Percentiles rank a stretch among this genome's conserved stretches.
These are phyloP conservation scores for Kodamaea restingae DNA, from an alignment of 805 yeast genomes.

Conservation along the genomic window DNA sequence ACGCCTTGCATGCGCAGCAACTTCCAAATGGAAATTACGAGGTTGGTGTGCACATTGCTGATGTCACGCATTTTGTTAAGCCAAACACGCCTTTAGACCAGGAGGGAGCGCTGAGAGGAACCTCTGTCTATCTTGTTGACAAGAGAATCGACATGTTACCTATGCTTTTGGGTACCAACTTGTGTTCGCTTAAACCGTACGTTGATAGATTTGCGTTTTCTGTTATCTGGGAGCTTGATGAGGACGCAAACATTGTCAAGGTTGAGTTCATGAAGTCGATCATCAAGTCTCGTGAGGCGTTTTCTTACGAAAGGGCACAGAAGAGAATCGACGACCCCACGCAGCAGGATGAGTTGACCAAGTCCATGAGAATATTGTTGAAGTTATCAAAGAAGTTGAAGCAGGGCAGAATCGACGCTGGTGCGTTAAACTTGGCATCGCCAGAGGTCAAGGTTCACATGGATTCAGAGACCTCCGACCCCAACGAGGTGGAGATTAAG, in stretches of 20 bases:
- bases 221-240: slow-evolving; percentile 91
- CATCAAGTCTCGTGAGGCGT: slow-evolving; percentile 88
- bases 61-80: slow-evolving; percentile 95
- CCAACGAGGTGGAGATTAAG: slow-evolving; percentile 91
- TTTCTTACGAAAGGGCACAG: slow-evolving; percentile 92
- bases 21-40: slow-evolving; percentile 93
- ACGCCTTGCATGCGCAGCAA: slow-evolving; percentile 84
- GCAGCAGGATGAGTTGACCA: slow-evolving; percentile 78
- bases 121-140: slow-evolving; percentile 94
- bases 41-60: slow-evolving; percentile 99
- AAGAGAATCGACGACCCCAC: slow-evolving; percentile 75
- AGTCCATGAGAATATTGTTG: slow-evolving; percentile 82
- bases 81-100: slow-evolving; percentile 87
- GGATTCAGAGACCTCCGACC: slow-evolving; percentile 97
- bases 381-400: slow-evolving; percentile 78
- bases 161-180: slow-evolving; percentile 86
- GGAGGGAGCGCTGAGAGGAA: slow-evolving; percentile 96
- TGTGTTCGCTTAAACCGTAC: slow-evolving; percentile 91
- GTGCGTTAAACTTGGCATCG: slow-evolving; percentile 94
- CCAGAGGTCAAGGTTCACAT: slow-evolving; percentile 97
- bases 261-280: slow-evolving; percentile 82
- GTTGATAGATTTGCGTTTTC: slow-evolving; percentile 96
- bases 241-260: slow-evolving; percentile 76
- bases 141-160: slow-evolving; percentile 99
- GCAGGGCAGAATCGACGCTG: slow-evolving; percentile 84